Evolutionary conservation across 106 monocot species (phyloP).

Genomic region (Dioscorea zingiberensis): DNA sequence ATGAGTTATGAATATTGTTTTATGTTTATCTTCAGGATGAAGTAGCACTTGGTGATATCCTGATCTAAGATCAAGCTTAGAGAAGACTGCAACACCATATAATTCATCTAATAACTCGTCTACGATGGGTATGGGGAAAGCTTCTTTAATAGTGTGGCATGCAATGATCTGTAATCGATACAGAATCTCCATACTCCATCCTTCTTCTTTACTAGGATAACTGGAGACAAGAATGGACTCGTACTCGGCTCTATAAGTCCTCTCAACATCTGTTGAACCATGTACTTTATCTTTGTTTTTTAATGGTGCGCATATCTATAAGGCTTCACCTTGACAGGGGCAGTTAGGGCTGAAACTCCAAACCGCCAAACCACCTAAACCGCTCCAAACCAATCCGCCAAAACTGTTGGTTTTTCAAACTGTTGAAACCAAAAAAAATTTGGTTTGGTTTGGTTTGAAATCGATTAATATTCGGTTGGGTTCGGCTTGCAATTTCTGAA

Average conservation of each 20-base stretch:
- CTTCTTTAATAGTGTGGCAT: not conserved
- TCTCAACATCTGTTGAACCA: not conserved
- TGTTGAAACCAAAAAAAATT: too few species aligned
- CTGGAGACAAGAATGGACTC: slow-evolving; percentile 1
- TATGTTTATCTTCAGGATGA: not conserved
- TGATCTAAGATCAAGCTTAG: not conserved
- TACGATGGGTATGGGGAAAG: not conserved
- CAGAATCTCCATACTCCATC: not conserved
- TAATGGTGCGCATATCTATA: not conserved
- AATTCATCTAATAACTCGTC: slow-evolving; percentile 4
- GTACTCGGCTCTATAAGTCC: not conserved
- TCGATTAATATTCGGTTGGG: too few species aligned
- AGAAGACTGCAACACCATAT: not conserved
- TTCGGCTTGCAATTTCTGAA: too few species aligned
- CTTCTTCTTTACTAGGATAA: not conserved
- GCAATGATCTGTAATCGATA: not conserved
- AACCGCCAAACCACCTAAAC: too few species aligned
- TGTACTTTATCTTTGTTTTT: not conserved
- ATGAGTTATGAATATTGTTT: not conserved
- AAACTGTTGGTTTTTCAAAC: too few species aligned
- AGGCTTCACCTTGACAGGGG: not conserved
- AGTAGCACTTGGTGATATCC: not conserved
- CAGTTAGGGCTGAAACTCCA: too few species aligned
- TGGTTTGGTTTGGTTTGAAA: too few species aligned
- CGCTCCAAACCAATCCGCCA: too few species aligned